These are phyloP conservation scores for Dillenia turbinata DNA, from an alignment of 164 flowering plant genomes.

Conservation along the genomic window DNA sequence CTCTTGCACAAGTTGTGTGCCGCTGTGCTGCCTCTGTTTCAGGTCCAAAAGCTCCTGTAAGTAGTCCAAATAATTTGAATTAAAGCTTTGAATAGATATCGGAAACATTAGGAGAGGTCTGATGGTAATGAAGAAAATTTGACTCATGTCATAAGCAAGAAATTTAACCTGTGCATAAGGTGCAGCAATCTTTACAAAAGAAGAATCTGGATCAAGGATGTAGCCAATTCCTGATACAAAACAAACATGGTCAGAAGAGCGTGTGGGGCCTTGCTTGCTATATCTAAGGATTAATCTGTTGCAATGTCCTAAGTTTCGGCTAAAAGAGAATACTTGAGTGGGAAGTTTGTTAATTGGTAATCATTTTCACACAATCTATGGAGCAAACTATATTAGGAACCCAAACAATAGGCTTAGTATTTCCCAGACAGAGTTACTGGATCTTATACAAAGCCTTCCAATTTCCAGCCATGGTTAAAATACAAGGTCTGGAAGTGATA, in stretches of 20 bases:
- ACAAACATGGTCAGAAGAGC: slow-evolving; percentile 6
- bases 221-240: slow-evolving; percentile 71
- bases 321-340: no score
- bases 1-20: slow-evolving; percentile 67
- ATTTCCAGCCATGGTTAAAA: no score
- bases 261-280: background rate
- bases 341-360: no score
- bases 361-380: no score
- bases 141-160: background rate
- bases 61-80: slow-evolving; percentile 1
- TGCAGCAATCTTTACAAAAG: slow-evolving; percentile 85
- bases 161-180: slow-evolving; percentile 83
- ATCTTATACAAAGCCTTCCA: no score
- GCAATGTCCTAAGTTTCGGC: no score
- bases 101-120: background rate
- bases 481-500: no score
- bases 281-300: no score
- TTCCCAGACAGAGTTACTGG: no score
- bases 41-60: slow-evolving; percentile 76
- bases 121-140: background rate
- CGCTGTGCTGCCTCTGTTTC: slow-evolving; percentile 45
- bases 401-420: no score
- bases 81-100: background rate
- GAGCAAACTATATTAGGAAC: no score
- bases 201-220: slow-evolving; percentile 74